phyloP scores from a whole-genome alignment of 805 yeast genomes.

The Cyberlindnera petersonii region DNA sequence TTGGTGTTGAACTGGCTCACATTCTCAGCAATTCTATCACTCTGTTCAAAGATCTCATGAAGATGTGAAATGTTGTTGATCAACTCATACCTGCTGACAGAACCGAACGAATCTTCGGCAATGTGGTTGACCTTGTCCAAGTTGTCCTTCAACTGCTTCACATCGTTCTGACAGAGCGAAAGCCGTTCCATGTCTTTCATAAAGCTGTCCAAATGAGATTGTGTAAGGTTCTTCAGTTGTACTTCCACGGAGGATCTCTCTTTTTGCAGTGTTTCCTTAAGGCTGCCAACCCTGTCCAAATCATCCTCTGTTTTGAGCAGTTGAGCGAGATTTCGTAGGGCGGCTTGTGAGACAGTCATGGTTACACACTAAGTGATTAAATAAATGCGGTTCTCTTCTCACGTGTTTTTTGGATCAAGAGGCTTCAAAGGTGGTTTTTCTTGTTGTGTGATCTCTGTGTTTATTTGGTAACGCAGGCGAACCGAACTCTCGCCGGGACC shows the following conservation, averaged over 20 bases:
- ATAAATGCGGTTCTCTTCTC: too few relatives aligned
- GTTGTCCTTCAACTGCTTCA: constrained; percentile 45
- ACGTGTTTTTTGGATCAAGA: too few relatives aligned
- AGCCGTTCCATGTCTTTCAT: constrained; percentile 39
- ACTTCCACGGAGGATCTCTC: constrained; percentile 76
- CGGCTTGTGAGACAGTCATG: constrained; percentile 11
- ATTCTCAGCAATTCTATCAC: constrained; percentile 58
- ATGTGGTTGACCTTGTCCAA: constrained; percentile 43
- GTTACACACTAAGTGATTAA: too few relatives aligned
- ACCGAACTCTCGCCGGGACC: too few relatives aligned
- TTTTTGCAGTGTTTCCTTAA: constrained; percentile 53
- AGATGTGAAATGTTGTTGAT: constrained; percentile 64
- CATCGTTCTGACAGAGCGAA: constrained; percentile 39
- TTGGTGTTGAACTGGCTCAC: constrained; percentile 54
- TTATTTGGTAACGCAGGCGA: too few relatives aligned
- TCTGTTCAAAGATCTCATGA: constrained; percentile 69
- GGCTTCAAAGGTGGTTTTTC: too few relatives aligned
- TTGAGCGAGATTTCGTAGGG: constrained; percentile 30
- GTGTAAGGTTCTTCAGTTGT: constrained; percentile 33
- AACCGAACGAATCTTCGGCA: constrained; percentile 51
- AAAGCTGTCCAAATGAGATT: constrained; percentile 54
- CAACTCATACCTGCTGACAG: constrained; percentile 63
- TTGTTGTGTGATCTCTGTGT: too few relatives aligned
- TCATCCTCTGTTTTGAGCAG: constrained; percentile 43
- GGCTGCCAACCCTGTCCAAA: constrained; percentile 45